These are phyloP conservation scores for Fusarium drepaniforme DNA, from an alignment of 2,329 filamentous ascomycete genomes.

Conservation along the genomic window DNA sequence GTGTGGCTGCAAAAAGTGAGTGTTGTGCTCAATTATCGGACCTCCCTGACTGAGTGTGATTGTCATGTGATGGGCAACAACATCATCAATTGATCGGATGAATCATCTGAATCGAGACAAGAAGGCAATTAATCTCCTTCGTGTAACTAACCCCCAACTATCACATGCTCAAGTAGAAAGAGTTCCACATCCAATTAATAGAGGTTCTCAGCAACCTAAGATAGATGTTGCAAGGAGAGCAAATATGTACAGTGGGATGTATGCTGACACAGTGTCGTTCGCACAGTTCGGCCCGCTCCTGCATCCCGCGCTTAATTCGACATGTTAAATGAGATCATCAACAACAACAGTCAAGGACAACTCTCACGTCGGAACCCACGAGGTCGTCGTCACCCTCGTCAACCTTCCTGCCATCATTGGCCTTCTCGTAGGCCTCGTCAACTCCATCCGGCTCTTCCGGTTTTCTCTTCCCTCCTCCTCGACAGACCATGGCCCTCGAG, in stretches of 20 bases:
- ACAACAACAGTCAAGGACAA: neutral
- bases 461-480: neutral
- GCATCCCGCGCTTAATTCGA: neutral
- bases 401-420: neutral
- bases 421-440: neutral
- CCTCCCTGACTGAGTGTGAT: neutral
- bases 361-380: neutral
- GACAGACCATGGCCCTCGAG: neutral
- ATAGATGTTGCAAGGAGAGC: neutral
- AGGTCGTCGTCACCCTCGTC: neutral
- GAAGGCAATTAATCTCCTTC: neutral
- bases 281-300: neutral
- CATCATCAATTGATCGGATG: neutral
- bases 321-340: conserved; percentile 1
- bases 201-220: neutral
- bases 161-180: neutral
- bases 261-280: neutral
- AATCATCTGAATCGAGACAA: neutral
- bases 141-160: neutral
- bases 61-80: neutral
- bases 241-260: neutral
- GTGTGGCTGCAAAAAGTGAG: neutral
- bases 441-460: neutral
- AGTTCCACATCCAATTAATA: neutral
- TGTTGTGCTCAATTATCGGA: neutral